Percentiles rank a stretch among this genome's conserved stretches.
Evolutionary conservation across 495 filamentous ascomycete genomes (phyloP).

Genomic region (Paragyromitra xinjiangensis): DNA sequence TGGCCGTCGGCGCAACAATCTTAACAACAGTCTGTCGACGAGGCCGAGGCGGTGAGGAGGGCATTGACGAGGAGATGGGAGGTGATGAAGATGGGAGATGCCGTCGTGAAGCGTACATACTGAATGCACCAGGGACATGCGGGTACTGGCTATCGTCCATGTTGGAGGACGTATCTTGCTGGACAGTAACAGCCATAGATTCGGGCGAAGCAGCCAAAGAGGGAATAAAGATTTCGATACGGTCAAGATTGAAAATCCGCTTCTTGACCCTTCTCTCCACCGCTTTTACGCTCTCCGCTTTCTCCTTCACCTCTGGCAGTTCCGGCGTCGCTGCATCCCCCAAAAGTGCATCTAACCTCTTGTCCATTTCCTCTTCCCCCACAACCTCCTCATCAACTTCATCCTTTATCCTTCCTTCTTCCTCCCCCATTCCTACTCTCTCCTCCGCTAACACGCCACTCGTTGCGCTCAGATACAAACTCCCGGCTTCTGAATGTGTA

Average conservation of each 20-base stretch:
- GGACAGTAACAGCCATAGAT: background rate
- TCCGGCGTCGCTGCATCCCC: constrained; percentile 9
- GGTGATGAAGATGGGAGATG: constrained; percentile 42
- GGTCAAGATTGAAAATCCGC: constrained; percentile 58
- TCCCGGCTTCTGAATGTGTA: constrained; percentile 90
- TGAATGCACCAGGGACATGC: constrained; percentile 68
- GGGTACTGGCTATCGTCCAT: constrained; percentile 58
- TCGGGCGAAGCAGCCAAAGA: constrained; percentile 30
- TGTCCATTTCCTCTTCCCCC: constrained; percentile 55
- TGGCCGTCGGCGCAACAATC: constrained; percentile 34
- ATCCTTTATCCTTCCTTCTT: constrained; percentile 22
- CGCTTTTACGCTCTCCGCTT: constrained; percentile 37
- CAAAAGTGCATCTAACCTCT: constrained; percentile 40
- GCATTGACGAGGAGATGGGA: background rate
- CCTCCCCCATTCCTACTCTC: constrained; percentile 31
- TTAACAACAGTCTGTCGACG: constrained; percentile 42
- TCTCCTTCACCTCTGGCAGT: background rate
- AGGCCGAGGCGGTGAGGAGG: background rate
- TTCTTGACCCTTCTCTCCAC: constrained; percentile 51
- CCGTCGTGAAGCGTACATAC: constrained; percentile 60
- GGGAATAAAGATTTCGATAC: constrained; percentile 57
- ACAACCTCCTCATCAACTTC: constrained; percentile 52
- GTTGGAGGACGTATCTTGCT: background rate
- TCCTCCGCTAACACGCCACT: constrained; percentile 58
- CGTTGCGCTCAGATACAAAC: constrained; percentile 90